Evolutionary conservation across 192 early-diverging fungal genomes (phyloP), one percentile per base, ranked within the genome.

Genomic region (Dimargaris cristalligena): DNA sequence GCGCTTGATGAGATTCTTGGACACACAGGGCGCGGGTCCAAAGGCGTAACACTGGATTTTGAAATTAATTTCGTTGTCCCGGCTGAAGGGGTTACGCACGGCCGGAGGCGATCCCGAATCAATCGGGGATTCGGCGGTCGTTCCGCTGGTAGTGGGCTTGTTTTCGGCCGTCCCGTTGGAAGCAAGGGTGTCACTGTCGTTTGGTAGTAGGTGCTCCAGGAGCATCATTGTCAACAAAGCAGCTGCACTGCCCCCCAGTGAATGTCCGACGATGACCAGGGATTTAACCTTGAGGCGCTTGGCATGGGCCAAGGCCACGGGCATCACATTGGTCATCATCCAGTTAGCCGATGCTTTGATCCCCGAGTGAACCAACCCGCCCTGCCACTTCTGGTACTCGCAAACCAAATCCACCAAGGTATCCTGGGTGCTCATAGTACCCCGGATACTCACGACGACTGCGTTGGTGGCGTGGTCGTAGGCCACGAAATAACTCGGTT

Each of bases 311-410:
- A 82, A 64, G 18, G 84, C 63, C 41, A 74, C 76, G 28, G 86
- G 82, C 58, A 79, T 73, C 10, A 87, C 71, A 34, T 81, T 73
- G 38, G 67, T 60, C 67, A 84, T 78, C 52, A 89, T 75, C 80
- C 81, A 89, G 44, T 81, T 74, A 13, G 86, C 86, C 8, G 84
- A 79, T 18, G 78, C 75, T 71, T 83, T 80, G 73, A 87, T 83
- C 4, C 86, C 86, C 48, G 77, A 77, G 52, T 89, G 86, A 34
- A 87, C 81, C 16, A 85, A 67, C 0, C 86, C 86, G 46, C 85
- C 86, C 50, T 79, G 76, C 84, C 83, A 87, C 34, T 79, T 83
- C 47, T 79, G 72, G 62, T 89, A 89, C 63, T 84, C 83, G 59
- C 85, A 89, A 0, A 78, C 80, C 22, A 89, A 60, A 63, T 89